These are phyloP conservation scores for Pseudotsuga menziesii DNA, from an alignment of 75 land plant species.

Conservation along the genomic window DNA sequence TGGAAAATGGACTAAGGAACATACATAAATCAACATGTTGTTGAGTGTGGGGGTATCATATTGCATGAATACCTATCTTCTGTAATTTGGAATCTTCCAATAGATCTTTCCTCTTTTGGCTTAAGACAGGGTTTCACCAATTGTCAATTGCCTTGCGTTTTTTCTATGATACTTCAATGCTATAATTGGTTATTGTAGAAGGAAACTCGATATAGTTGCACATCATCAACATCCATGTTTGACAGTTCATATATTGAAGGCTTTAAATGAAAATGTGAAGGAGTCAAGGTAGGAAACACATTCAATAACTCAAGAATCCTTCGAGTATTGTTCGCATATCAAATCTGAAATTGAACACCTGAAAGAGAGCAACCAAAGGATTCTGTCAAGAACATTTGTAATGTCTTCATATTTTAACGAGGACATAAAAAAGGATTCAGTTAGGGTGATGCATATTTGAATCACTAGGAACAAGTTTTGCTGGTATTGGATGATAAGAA, in stretches of 20 bases:
- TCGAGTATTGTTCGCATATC: slow-evolving; percentile 14
- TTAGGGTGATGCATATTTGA: slow-evolving; percentile 8
- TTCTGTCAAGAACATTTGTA: too few relatives aligned
- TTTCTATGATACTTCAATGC: slow-evolving; percentile 66
- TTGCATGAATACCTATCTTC: slow-evolving; percentile 72
- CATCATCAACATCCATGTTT: slow-evolving; percentile 62
- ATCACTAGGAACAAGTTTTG: slow-evolving; percentile 35
- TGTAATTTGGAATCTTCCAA: slow-evolving; percentile 83
- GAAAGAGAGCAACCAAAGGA: too few relatives aligned
- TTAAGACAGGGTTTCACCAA: slow-evolving; percentile 12
- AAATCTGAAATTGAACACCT: slow-evolving; percentile 22
- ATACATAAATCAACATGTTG: too few relatives aligned
- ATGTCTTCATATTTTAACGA: not conserved
- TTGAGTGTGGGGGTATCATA: slow-evolving; percentile 48
- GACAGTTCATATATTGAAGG: slow-evolving; percentile 75
- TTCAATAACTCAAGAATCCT: slow-evolving; percentile 19
- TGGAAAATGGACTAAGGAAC: too few relatives aligned
- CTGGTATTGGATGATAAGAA: slow-evolving; percentile 41
- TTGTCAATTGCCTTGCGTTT: slow-evolving; percentile 28
- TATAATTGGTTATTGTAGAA: slow-evolving; percentile 89
- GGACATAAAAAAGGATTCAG: not conserved
- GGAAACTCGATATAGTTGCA: slow-evolving; percentile 87
- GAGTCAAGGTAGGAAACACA: slow-evolving; percentile 40
- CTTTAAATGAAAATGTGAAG: slow-evolving; percentile 46
- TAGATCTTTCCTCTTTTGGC: slow-evolving; percentile 22